These are phyloP conservation scores for Cercospora zeae-maydis DNA, from an alignment of 2,329 filamentous ascomycete species.

Conservation along the genomic window DNA sequence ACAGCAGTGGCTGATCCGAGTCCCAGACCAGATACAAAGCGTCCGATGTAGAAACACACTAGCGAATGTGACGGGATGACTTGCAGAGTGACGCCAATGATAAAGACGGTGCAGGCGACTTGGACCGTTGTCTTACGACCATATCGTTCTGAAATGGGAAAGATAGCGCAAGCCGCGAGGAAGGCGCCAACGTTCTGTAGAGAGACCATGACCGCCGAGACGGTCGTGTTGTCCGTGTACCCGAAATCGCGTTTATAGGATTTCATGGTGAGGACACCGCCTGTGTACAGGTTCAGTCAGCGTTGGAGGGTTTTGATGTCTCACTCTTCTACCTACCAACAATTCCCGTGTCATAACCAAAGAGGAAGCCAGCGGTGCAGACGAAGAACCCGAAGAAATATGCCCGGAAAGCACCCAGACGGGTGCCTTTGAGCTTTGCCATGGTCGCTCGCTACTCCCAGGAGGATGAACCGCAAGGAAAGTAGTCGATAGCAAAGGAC, in stretches of 20 bases:
- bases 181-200: slow-evolving; percentile 54
- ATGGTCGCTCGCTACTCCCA: slow-evolving; percentile 5
- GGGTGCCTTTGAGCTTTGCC: slow-evolving; percentile 26
- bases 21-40: slow-evolving; percentile 49
- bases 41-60: slow-evolving; percentile 45
- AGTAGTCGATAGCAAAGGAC: background rate
- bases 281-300: slow-evolving; percentile 6
- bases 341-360: slow-evolving; percentile 47
- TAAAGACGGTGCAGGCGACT: slow-evolving; percentile 44
- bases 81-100: slow-evolving; percentile 45
- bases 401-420: slow-evolving; percentile 25
- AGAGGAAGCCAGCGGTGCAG: slow-evolving; percentile 27
- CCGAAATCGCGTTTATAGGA: slow-evolving; percentile 30
- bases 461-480: background rate
- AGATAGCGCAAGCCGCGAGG: slow-evolving; percentile 50
- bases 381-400: slow-evolving; percentile 30
- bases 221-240: slow-evolving; percentile 32
- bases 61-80: slow-evolving; percentile 47
- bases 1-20: slow-evolving; percentile 48
- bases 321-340: slow-evolving; percentile 17
- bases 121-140: slow-evolving; percentile 48
- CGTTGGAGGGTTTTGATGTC: background rate
- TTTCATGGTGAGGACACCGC: slow-evolving; percentile 32
- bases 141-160: slow-evolving; percentile 46
- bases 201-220: slow-evolving; percentile 43